Percentiles rank a stretch among this genome's conserved stretches.
phyloP scores from a whole-genome alignment of 2,329 filamentous ascomycete species.

The Colletotrichum chrysophilum region DNA sequence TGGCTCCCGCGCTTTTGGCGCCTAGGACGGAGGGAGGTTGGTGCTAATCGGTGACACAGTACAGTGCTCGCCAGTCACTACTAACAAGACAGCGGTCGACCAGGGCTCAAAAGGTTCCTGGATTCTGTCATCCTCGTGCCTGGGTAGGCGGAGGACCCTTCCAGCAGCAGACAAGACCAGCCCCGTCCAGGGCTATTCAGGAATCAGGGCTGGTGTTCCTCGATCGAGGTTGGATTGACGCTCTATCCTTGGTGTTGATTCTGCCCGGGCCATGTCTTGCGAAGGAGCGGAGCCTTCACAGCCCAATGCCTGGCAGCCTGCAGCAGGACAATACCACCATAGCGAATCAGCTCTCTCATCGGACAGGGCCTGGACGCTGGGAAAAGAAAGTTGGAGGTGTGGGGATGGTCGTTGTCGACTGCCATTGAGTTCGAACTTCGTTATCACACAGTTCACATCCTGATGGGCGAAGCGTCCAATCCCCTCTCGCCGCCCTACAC shows the following conservation, averaged over 20 bases:
- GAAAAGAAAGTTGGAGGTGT: conserved; percentile 2
- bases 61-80: neutral
- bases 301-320: neutral
- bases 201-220: neutral
- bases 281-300: neutral
- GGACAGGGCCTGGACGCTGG: neutral
- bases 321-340: neutral
- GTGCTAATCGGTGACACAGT: neutral
- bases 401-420: neutral
- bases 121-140: neutral
- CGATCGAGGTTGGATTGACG: conserved; percentile 4
- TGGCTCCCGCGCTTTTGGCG: neutral
- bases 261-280: neutral
- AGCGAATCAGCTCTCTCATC: neutral
- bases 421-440: conserved; percentile 7
- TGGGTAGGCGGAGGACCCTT: neutral
- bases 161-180: neutral
- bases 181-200: neutral
- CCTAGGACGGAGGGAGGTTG: neutral
- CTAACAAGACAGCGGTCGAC: neutral
- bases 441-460: neutral
- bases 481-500: conserved; percentile 12
- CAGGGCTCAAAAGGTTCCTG: neutral
- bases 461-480: neutral
- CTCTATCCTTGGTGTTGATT: neutral